phyloP scores from a whole-genome alignment of 306 rosid species.

The Oxytropis ochrocephala region DNA sequence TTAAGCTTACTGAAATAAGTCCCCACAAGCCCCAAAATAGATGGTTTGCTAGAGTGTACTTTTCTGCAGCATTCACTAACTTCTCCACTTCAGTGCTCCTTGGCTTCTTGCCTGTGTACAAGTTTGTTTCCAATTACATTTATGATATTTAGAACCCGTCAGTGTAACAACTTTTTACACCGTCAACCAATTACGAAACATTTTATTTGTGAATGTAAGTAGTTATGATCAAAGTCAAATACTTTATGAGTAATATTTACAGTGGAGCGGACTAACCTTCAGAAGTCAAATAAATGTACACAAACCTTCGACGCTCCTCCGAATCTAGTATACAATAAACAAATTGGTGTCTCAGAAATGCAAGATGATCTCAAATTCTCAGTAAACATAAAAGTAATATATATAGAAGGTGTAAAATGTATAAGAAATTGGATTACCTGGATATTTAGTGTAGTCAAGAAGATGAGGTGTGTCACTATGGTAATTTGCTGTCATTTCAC shows the following conservation, averaged over 20 bases:
- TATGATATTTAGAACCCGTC: not conserved
- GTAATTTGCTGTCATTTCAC: constrained; percentile 93
- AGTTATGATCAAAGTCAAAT: no score
- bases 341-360: constrained; percentile 7
- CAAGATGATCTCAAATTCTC: constrained; percentile 3
- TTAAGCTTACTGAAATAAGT: constrained; percentile 60
- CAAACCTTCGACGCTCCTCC: constrained; percentile 70
- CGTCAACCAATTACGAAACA: no score
- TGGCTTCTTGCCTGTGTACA: constrained; percentile 42
- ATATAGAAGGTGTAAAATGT: constrained; percentile 29
- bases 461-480: constrained; percentile 80
- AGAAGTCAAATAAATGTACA: constrained; percentile 45
- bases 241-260: no score
- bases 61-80: constrained; percentile 47
- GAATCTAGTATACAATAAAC: constrained; percentile 37
- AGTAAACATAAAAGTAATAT: constrained; percentile 18
- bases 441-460: constrained; percentile 74
- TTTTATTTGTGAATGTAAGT: no score
- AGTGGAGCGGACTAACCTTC: constrained; percentile 46
- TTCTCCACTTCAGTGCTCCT: constrained; percentile 52
- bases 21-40: constrained; percentile 97
- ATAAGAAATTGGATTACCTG: constrained; percentile 37
- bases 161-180: no score
- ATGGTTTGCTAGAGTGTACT: constrained; percentile 74
- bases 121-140: not conserved